Conservation (phyloP, 2,329 filamentous ascomycete species). For the Botrytis byssoidea region DNA sequence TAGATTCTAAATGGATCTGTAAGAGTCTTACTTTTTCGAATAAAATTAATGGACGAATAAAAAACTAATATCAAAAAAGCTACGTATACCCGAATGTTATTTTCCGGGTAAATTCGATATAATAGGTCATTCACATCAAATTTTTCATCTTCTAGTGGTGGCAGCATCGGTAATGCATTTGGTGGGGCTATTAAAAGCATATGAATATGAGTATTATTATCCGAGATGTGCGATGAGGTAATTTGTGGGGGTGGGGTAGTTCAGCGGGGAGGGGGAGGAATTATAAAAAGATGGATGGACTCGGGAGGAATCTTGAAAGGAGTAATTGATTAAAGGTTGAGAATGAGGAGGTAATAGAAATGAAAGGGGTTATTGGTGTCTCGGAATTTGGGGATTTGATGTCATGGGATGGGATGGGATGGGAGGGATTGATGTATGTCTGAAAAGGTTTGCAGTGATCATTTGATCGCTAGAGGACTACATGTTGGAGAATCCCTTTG, state of each 20-base stretch:
- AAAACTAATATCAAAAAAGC: not conserved
- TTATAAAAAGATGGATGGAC: not conserved
- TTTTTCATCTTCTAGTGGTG: constrained; percentile 31
- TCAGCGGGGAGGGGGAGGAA: too few relatives aligned
- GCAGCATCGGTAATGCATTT: constrained; percentile 24
- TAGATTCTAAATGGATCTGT: too few relatives aligned
- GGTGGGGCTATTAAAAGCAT: constrained; percentile 15
- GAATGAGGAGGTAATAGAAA: not conserved
- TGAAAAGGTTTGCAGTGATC: not conserved
- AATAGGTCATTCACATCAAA: constrained; percentile 29
- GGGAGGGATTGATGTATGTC: not conserved
- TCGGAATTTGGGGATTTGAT: not conserved
- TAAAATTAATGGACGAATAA: not conserved
- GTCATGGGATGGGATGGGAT: not conserved
- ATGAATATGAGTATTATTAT: constrained; percentile 17
- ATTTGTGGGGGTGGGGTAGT: not conserved
- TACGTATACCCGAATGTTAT: constrained; percentile 27
- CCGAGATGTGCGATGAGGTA: constrained; percentile 8
- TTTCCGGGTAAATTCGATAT: constrained; percentile 32
- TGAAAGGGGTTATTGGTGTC: not conserved
- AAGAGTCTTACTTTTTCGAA: not conserved
- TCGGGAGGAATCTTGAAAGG: too few relatives aligned
- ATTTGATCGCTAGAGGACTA: not conserved
- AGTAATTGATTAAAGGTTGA: not conserved
- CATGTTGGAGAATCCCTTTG: not conserved